phyloP scores from a whole-genome alignment of 2,329 filamentous ascomycete species.

The Grosmannia clavigera region DNA sequence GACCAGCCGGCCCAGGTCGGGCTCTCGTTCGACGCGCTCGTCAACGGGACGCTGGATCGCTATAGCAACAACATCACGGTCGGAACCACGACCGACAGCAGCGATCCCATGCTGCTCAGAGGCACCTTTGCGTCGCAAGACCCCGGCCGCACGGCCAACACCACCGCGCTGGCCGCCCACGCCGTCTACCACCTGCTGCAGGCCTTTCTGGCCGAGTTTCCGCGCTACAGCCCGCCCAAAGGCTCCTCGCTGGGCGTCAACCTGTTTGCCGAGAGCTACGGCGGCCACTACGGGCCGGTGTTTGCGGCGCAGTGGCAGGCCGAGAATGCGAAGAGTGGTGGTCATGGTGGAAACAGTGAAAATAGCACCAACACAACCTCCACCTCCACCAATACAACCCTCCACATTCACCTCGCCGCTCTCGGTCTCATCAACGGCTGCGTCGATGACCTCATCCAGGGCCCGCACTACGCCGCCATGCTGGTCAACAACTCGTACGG shows the following conservation, averaged over 20 bases:
- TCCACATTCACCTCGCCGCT: conserved; percentile 41
- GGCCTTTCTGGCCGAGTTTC: conserved; percentile 45
- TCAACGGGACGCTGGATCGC: conserved; percentile 46
- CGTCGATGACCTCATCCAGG: conserved; percentile 52
- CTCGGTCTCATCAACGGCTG: conserved; percentile 62
- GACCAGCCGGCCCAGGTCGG: conserved; percentile 59
- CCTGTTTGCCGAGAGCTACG: conserved; percentile 58
- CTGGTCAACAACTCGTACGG: conserved; percentile 55
- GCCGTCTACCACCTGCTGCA: conserved; percentile 56
- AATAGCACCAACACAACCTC: conserved; percentile 28
- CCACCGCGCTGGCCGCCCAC: conserved; percentile 41
- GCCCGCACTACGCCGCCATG: conserved; percentile 42
- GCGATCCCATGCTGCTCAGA: conserved; percentile 33
- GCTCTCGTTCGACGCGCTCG: conserved; percentile 53
- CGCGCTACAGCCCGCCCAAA: conserved; percentile 40
- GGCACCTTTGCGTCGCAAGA: conserved; percentile 53
- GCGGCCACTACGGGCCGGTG: conserved; percentile 56
- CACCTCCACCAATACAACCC: conserved; percentile 27
- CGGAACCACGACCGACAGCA: conserved; percentile 19
- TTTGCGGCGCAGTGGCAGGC: conserved; percentile 47
- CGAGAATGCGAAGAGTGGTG: conserved; percentile 37
- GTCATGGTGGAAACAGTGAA: background rate
- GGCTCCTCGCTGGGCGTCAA: conserved; percentile 43
- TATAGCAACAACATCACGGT: conserved; percentile 26
- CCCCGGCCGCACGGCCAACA: conserved; percentile 36